Evolutionary conservation across 176 grass and related monocot genomes (phyloP), one percentile per base, ranked within the genome.

Genomic region (Aegilops sharonensis): DNA sequence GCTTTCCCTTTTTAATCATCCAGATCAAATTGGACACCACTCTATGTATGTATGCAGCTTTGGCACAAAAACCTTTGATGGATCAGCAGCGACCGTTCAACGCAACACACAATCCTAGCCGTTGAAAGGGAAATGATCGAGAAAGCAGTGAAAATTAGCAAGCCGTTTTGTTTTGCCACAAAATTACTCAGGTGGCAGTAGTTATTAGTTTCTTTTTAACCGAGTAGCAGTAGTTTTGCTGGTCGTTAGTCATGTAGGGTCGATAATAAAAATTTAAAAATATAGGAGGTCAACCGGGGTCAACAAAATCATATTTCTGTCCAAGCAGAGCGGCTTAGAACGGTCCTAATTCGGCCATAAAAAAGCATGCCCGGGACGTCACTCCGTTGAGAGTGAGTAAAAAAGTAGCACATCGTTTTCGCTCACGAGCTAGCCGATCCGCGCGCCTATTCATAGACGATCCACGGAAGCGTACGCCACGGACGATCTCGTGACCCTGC

Each of bases 1-100:
- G 12, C 72, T 17, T 61, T 74, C 42, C 84, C 24, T 90, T 86
- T 39, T 39, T 27, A 14, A 35, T 83, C 20, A 34, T 72, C 89
- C 34, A 29, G 18, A n/a, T 29, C 64, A 91, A 80, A 52, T 75
- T 64, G 37, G 81, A 15, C 14, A 39, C 57, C 74, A 6, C 1
- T 10, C 20, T 23, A 36, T 52, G 36, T 18, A 25, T 52, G 36
- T 42, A 18, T 10, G 80, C 43, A 11, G 25, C 76, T 74, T 89
- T 84, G 40, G 66, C 27, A 54, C 32, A 64, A 50, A 50, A 59
- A 54, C 20, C 30, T 64, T 82, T 64, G 8, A n/a, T 17, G 64
- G 42, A 37, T 60, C 40, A 9, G 15, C 80, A 30, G 40, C 45
- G 11, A 3, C 8, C n/a, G 64, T 14, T 62, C 5, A 78, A 40